Evolutionary conservation across 2,329 filamentous ascomycete species (phyloP).

Genomic region (Epichloe baconii): DNA sequence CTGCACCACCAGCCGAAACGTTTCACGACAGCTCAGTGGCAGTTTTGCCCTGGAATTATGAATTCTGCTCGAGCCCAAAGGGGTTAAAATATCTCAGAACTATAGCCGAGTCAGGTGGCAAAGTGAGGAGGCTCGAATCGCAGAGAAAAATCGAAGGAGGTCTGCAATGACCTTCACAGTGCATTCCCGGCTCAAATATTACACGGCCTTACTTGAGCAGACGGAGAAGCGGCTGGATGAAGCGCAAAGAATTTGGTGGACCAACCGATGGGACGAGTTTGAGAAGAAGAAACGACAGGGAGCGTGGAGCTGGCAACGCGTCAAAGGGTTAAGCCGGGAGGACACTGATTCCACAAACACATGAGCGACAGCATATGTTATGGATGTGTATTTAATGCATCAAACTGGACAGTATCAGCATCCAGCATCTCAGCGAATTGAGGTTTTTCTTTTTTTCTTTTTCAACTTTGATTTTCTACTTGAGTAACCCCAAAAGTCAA

Average conservation of each 20-base stretch:
- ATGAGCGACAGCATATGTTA: conserved; percentile 3
- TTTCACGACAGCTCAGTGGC: neutral
- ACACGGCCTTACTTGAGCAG: neutral
- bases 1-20: neutral
- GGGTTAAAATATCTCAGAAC: neutral
- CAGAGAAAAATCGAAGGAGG: neutral
- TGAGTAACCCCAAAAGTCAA: neutral
- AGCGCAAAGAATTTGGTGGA: conserved; percentile 4
- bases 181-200: neutral
- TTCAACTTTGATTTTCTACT: neutral
- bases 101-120: neutral
- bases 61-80: conserved; percentile 8
- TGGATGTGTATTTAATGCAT: neutral
- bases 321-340: neutral
- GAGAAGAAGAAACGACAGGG: neutral
- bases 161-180: neutral
- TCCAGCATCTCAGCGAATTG: conserved; percentile 3
- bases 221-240: conserved; percentile 2
- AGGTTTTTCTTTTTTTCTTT: neutral
- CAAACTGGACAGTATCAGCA: neutral
- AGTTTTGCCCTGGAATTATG: conserved; percentile 9
- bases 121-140: conserved; percentile 1
- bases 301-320: neutral
- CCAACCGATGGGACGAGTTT: conserved; percentile 3
- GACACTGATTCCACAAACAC: neutral